Conservation (phyloP, 225 moss, liverwort and hornwort genomes). For the Straminergon stramineum region DNA sequence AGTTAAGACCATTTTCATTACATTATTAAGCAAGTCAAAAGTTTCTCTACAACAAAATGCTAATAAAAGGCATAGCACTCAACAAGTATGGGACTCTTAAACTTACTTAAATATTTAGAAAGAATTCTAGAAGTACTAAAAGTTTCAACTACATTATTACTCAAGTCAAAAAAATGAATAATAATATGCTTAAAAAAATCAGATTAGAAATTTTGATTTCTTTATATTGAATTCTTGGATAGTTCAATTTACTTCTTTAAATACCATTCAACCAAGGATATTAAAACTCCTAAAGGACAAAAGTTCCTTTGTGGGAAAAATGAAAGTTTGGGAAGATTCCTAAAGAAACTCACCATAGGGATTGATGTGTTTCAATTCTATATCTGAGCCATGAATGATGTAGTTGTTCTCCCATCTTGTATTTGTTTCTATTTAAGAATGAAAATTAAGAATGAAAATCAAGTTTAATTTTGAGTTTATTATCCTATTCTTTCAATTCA, state of each 20-base stretch:
- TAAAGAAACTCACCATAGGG: accelerated
- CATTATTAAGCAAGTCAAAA: neutral
- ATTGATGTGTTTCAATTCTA: neutral
- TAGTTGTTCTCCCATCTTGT: neutral
- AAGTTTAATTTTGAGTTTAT: neutral
- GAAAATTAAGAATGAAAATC: neutral
- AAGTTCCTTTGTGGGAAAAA: neutral
- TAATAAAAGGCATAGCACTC: neutral
- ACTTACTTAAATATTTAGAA: neutral
- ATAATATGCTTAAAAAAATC: neutral
- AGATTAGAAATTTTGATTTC: neutral
- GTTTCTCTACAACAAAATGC: neutral
- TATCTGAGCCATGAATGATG: neutral
- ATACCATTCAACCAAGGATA: neutral
- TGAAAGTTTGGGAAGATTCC: neutral
- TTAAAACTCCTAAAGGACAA: too few species aligned
- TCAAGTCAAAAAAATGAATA: neutral
- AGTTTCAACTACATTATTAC: neutral
- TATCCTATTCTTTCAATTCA: neutral
- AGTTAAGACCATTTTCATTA: neutral
- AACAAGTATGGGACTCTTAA: neutral
- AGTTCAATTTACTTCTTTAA: neutral
- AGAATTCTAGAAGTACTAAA: neutral
- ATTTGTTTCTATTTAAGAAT: neutral
- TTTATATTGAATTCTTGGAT: neutral